Evolutionary conservation across 2,329 filamentous ascomycete species (phyloP).

Genomic region (Penicillium sp.): DNA sequence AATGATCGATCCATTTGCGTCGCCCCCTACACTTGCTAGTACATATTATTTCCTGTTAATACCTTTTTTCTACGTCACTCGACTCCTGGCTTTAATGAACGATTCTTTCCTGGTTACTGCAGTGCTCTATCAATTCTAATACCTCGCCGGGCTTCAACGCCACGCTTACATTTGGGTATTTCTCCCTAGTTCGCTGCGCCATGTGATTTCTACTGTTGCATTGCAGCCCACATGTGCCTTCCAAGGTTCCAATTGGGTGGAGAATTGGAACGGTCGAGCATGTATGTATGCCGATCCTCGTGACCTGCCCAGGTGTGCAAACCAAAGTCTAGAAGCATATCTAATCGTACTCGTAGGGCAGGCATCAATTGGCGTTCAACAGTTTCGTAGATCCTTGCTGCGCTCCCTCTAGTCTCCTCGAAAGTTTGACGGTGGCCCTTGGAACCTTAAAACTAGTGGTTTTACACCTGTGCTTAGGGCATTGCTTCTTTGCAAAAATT

Average conservation of each 20-base stretch:
- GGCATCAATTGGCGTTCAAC: not conserved
- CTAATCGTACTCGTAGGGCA: not conserved
- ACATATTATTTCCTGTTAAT: conserved; percentile 21
- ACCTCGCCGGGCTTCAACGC: too few relatives aligned
- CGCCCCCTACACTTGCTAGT: conserved; percentile 4
- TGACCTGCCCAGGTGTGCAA: not conserved
- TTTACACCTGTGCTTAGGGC: too few relatives aligned
- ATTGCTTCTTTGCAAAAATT: too few relatives aligned
- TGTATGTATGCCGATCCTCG: not conserved
- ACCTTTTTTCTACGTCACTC: conserved; percentile 5
- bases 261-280: not conserved
- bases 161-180: too few relatives aligned
- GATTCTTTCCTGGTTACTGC: too few relatives aligned
- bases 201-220: not conserved
- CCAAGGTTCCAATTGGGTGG: not conserved
- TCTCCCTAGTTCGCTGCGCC: not conserved
- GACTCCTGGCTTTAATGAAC: not conserved
- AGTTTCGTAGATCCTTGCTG: not conserved
- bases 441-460: too few relatives aligned
- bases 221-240: not conserved
- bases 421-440: not conserved
- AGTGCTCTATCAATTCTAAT: too few relatives aligned
- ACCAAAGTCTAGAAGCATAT: not conserved
- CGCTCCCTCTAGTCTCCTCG: not conserved
- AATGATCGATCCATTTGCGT: not conserved